Conservation (phyloP, 768 basidiomycete species). For the Phanerochaete carnosa region DNA sequence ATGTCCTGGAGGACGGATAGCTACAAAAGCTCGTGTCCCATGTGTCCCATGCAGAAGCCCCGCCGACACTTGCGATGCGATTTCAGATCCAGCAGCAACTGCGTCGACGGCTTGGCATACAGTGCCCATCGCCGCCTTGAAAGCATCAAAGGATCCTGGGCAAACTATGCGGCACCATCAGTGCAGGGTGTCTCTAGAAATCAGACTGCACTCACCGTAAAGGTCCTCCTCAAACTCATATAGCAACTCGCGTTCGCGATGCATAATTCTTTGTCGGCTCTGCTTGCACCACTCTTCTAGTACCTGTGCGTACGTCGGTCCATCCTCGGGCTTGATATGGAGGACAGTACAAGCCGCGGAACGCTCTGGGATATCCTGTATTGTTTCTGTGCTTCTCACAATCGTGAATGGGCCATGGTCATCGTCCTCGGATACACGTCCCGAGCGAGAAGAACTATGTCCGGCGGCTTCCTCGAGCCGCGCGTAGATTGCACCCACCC, state of each 20-base stretch:
- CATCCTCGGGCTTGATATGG: constrained; percentile 40
- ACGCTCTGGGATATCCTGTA: constrained; percentile 49
- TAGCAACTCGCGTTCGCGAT: constrained; percentile 74
- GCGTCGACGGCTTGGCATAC: constrained; percentile 86
- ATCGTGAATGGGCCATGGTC: constrained; percentile 36
- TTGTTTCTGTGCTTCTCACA: constrained; percentile 47
- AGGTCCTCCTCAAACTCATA: constrained; percentile 72
- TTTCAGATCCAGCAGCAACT: constrained; percentile 36
- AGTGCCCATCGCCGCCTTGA: constrained; percentile 78
- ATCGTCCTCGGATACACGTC: neutral
- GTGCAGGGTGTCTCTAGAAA: neutral
- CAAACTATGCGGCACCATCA: constrained; percentile 58
- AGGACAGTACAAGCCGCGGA: constrained; percentile 62
- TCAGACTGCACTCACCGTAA: constrained; percentile 53
- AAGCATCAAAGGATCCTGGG: constrained; percentile 67
- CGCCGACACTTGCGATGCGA: neutral
- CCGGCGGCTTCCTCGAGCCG: constrained; percentile 47
- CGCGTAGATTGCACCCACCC: constrained; percentile 76
- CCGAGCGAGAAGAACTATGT: neutral
- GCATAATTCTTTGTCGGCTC: constrained; percentile 54
- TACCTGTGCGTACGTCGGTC: constrained; percentile 52
- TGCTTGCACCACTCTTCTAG: constrained; percentile 55
- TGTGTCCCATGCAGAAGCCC: neutral
- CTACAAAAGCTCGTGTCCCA: constrained; percentile 62
- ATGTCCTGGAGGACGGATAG: constrained; percentile 88